Conservation (phyloP, 148 eudicot species). For the Diospyros lotus region DNA sequence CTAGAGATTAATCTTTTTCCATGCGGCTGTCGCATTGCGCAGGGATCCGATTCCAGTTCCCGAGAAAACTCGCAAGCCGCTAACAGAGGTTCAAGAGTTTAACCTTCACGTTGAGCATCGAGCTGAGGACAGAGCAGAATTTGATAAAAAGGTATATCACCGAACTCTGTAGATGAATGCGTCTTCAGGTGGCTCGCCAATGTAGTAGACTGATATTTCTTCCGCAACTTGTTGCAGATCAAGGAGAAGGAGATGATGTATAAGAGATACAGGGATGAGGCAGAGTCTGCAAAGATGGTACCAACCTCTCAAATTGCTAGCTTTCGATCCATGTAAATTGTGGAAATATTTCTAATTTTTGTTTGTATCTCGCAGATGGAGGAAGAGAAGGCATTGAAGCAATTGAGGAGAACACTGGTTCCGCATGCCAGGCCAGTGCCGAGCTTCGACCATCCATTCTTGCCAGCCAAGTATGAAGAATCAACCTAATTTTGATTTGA, state of each 20-base stretch:
- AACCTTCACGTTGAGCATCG: conserved; percentile 69
- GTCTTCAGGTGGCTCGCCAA: too few relatives aligned
- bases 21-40: conserved; percentile 4
- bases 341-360: neutral
- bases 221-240: conserved; percentile 28
- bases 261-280: conserved; percentile 89
- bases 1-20: neutral
- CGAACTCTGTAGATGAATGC: neutral
- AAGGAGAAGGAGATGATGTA: conserved; percentile 83
- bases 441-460: conserved; percentile 60
- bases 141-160: conserved; percentile 53
- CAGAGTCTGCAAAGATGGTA: conserved; percentile 85
- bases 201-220: too few relatives aligned
- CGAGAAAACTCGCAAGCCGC: conserved; percentile 77
- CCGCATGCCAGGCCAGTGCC: conserved; percentile 96
- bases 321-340: neutral
- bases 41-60: conserved; percentile 92
- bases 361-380: conserved; percentile 55
- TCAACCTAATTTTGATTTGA: neutral
- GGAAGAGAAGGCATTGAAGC: conserved; percentile 96
- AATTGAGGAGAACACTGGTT: conserved; percentile 75
- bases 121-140: conserved; percentile 86
- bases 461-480: conserved; percentile 71
- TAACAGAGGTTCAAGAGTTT: conserved; percentile 81
- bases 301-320: too few relatives aligned